phyloP scores from a whole-genome alignment of 1,284 basidiomycete genomes.

The Mycena sp. region DNA sequence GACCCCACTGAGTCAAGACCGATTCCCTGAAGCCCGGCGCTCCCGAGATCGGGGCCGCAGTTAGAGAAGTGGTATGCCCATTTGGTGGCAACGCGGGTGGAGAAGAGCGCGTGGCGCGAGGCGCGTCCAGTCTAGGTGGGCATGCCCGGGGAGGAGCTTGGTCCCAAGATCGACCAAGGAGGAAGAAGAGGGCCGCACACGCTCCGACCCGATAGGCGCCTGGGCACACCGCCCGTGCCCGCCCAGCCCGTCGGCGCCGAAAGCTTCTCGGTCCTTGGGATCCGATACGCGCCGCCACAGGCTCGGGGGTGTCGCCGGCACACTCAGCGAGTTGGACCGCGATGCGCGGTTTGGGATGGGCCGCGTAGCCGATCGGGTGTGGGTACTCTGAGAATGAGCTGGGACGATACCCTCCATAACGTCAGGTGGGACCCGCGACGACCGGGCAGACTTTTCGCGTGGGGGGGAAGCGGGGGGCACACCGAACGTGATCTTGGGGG shows the following conservation, averaged over 20 bases:
- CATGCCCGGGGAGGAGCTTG: too few relatives aligned
- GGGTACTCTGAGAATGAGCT: not conserved
- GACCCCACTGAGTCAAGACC: not conserved
- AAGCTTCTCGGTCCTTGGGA: not conserved
- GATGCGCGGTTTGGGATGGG: conserved; percentile 26
- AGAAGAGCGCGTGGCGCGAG: not conserved
- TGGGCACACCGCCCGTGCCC: conserved; percentile 1
- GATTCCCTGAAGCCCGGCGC: not conserved
- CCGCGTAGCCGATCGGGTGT: conserved; percentile 14
- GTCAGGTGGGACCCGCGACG: not conserved
- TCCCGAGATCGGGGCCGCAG: not conserved
- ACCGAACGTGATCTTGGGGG: conserved; percentile 17
- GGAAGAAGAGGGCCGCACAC: conserved; percentile 6
- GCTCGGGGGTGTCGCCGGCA: conserved; percentile 24
- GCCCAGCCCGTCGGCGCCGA: not conserved
- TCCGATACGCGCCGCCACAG: conserved; percentile 23
- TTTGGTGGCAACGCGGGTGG: not conserved
- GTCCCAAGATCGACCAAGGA: not conserved
- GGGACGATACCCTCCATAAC: conserved; percentile 17
- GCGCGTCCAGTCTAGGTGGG: too few relatives aligned
- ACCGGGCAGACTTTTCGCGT: not conserved
- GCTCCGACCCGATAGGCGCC: not conserved
- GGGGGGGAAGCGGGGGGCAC: not conserved
- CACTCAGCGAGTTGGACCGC: conserved; percentile 18
- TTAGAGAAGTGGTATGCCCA: not conserved